Percentiles rank a stretch among this genome's conserved stretches.
Conservation (phyloP, 352 stramenopile genomes). For the Globisporangium emineosum region DNA sequence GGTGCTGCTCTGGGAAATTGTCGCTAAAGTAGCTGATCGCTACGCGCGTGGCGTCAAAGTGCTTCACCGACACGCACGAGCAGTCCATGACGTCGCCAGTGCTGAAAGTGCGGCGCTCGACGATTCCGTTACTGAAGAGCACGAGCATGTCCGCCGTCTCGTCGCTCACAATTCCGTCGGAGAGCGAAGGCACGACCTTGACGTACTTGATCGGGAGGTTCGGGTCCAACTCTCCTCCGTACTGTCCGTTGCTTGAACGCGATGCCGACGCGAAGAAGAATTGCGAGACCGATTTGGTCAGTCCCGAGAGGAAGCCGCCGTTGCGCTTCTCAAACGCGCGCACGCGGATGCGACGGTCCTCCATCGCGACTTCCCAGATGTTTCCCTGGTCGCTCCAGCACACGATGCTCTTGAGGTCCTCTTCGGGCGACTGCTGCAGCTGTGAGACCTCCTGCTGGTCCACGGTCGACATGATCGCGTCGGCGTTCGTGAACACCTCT, state of each 20-base stretch:
- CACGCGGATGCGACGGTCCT: constrained; percentile 76
- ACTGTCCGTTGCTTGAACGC: constrained; percentile 20
- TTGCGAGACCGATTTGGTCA: constrained; percentile 73
- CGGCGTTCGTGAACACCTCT: constrained; percentile 41
- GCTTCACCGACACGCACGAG: constrained; percentile 45
- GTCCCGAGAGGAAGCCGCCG: constrained; percentile 55
- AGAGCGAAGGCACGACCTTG: constrained; percentile 36
- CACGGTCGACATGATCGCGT: constrained; percentile 26
- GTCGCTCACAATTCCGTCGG: constrained; percentile 23
- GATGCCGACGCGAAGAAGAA: constrained; percentile 70
- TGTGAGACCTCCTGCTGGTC: constrained; percentile 13
- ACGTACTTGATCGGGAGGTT: constrained; percentile 56
- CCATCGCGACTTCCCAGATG: constrained; percentile 77
- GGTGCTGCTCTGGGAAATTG: constrained; percentile 49
- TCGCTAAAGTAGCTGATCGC: constrained; percentile 74
- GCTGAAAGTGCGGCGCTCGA: constrained; percentile 74
- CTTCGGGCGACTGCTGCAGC: constrained; percentile 11
- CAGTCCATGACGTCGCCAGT: constrained; percentile 63
- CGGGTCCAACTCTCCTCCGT: constrained; percentile 34
- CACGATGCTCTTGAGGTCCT: constrained; percentile 54
- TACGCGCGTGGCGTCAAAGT: constrained; percentile 56
- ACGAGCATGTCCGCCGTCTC: constrained; percentile 60
- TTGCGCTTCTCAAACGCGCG: constrained; percentile 70
- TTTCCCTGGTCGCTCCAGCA: constrained; percentile 81
- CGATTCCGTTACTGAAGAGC: constrained; percentile 57